Evolutionary conservation across 805 yeast genomes (phyloP).

Genomic region (Candida sphagnicola): DNA sequence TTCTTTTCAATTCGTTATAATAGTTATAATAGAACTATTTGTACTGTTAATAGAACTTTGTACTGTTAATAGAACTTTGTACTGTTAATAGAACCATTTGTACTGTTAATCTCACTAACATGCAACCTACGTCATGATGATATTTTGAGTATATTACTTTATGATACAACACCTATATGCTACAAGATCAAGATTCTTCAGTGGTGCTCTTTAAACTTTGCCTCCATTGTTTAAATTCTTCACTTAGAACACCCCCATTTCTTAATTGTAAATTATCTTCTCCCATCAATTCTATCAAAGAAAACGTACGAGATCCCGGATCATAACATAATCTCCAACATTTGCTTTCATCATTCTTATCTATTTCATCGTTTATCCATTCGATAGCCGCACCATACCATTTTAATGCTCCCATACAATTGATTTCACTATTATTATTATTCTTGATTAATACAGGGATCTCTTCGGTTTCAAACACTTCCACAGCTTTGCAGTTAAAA

Average conservation of each 20-base stretch:
- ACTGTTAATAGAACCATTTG: no score
- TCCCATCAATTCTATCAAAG: conserved; percentile 44
- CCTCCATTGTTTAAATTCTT: conserved; percentile 38
- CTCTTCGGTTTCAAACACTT: conserved; percentile 72
- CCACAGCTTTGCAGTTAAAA: conserved; percentile 61
- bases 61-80: no score
- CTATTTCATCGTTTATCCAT: conserved; percentile 58
- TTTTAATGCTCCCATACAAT: conserved; percentile 73
- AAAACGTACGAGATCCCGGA: conserved; percentile 49
- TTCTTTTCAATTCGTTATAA: no score
- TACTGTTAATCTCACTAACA: no score
- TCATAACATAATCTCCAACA: conserved; percentile 57
- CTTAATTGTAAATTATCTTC: conserved; percentile 36
- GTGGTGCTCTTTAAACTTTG: conserved; percentile 1
- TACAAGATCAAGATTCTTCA: no score
- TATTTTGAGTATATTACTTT: no score
- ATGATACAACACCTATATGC: no score
- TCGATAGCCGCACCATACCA: conserved; percentile 84
- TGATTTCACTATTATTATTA: conserved; percentile 45
- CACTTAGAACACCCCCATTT: conserved; percentile 43
- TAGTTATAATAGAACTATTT: no score
- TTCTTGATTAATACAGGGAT: conserved; percentile 67
- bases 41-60: no score
- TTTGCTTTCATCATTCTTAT: conserved; percentile 46
- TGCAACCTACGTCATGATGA: no score